Percentiles rank a stretch among this genome's conserved stretches.
Conservation (phyloP, 75 land plant genomes). For the Cupressus sempervirens region DNA sequence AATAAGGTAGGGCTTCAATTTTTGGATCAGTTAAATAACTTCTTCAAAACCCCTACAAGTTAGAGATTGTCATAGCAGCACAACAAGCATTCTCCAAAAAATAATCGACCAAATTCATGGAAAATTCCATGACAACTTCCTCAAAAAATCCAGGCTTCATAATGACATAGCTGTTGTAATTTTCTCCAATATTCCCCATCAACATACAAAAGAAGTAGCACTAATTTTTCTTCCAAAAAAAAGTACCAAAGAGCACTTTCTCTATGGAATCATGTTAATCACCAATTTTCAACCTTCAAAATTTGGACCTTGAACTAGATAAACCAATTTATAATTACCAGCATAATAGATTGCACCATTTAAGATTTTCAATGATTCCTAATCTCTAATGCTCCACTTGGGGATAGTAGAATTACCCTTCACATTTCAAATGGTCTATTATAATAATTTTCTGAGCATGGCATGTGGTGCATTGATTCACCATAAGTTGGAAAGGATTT, state of each 20-base stretch:
- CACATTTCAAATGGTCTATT: constrained; percentile 27
- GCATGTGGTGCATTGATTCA: constrained; percentile 14
- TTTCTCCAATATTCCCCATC: background rate
- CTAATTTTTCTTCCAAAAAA: background rate
- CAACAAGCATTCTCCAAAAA: background rate
- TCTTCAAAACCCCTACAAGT: background rate
- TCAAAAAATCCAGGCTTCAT: background rate
- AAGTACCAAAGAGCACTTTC: background rate
- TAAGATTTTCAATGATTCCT: background rate
- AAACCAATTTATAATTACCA: background rate
- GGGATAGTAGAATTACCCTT: background rate
- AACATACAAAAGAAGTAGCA: background rate
- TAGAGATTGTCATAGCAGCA: background rate
- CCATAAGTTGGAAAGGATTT: constrained; percentile 21
- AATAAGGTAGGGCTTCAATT: background rate
- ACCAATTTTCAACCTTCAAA: background rate
- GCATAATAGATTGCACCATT: background rate
- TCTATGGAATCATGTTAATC: background rate
- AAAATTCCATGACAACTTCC: background rate
- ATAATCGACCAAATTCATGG: background rate
- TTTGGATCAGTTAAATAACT: background rate
- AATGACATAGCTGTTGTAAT: background rate
- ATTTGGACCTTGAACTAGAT: background rate
- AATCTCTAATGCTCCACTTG: background rate
- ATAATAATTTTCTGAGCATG: constrained; percentile 17